Evolutionary conservation across 1,284 basidiomycete genomes (phyloP).

Genomic region (Ceratobasidium sp.): DNA sequence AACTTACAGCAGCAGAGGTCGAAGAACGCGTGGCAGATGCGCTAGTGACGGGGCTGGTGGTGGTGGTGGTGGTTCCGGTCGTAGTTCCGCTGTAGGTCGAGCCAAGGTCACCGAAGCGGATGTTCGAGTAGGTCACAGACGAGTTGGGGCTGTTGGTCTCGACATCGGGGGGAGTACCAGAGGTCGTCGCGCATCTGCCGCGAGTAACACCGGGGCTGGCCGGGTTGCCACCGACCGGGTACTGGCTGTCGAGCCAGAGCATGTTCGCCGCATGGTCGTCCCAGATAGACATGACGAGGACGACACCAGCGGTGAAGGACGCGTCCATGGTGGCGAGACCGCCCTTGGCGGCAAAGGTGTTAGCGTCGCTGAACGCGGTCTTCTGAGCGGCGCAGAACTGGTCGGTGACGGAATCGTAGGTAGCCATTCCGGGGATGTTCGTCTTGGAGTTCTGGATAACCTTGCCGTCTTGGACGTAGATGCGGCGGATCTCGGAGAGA

Average conservation of each 20-base stretch:
- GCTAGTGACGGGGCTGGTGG: background rate
- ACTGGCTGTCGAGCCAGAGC: constrained; percentile 68
- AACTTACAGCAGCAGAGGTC: constrained; percentile 1
- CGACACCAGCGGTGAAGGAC: constrained; percentile 47
- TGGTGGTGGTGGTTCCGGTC: background rate
- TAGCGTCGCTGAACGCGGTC: constrained; percentile 58
- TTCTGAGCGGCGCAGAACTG: constrained; percentile 59
- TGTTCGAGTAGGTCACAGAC: constrained; percentile 62
- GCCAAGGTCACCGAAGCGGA: constrained; percentile 64
- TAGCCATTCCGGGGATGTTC: constrained; percentile 46
- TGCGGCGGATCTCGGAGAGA: constrained; percentile 63
- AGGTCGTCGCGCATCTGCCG: too few species aligned
- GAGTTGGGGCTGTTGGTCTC: constrained; percentile 48
- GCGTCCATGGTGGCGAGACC: constrained; percentile 60
- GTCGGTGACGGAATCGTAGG: constrained; percentile 53
- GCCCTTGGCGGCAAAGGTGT: constrained; percentile 61
- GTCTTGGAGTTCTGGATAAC: constrained; percentile 59
- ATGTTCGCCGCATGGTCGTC: constrained; percentile 64
- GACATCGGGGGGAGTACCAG: constrained; percentile 40
- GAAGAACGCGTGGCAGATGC: too few species aligned
- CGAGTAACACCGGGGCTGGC: constrained; percentile 63
- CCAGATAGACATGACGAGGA: constrained; percentile 55
- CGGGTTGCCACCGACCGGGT: constrained; percentile 60
- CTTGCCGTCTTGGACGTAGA: constrained; percentile 64
- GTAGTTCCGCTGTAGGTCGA: constrained; percentile 58